phyloP scores from a whole-genome alignment of 306 rosid genomes.

The Acacia confusa region DNA sequence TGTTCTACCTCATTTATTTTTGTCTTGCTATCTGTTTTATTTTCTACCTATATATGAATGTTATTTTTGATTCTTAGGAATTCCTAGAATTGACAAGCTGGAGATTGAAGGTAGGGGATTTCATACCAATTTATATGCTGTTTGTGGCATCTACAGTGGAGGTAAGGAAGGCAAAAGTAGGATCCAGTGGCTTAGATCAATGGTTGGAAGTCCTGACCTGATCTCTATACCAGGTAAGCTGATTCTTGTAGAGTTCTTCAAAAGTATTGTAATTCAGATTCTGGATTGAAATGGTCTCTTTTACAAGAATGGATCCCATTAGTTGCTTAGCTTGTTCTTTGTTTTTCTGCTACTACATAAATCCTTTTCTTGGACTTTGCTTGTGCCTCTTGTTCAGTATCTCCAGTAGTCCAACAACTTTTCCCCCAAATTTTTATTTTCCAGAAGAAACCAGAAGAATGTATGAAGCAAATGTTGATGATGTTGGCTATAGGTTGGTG shows the following conservation, averaged over 20 bases:
- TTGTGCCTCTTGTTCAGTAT: not conserved
- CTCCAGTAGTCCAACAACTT: slow-evolving; percentile 17
- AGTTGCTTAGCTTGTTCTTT: slow-evolving; percentile 2
- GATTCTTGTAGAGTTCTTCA: slow-evolving; percentile 15
- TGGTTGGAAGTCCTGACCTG: slow-evolving; percentile 99
- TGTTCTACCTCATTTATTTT: slow-evolving; percentile 9
- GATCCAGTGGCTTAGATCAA: slow-evolving; percentile 99
- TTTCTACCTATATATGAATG: not conserved
- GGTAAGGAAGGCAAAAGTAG: slow-evolving; percentile 98
- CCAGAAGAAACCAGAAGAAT: slow-evolving; percentile 89
- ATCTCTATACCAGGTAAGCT: slow-evolving; percentile 89
- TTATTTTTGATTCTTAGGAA: slow-evolving; percentile 47
- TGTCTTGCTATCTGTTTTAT: not conserved
- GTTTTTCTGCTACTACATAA: slow-evolving; percentile 5
- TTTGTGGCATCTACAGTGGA: slow-evolving; percentile 87
- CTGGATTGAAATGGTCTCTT: not conserved
- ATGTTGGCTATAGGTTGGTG: slow-evolving; percentile 93
- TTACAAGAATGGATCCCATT: not conserved
- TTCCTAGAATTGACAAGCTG: slow-evolving; percentile 87
- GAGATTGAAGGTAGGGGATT: slow-evolving; percentile 99
- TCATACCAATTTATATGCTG: slow-evolving; percentile 95
- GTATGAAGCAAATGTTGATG: slow-evolving; percentile 98
- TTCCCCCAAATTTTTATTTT: slow-evolving; percentile 25
- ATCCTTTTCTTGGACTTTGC: slow-evolving; percentile 3
- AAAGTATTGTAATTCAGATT: slow-evolving; percentile 16